Evolutionary conservation across 1,284 basidiomycete genomes (phyloP), one percentile per base, ranked within the genome.

Genomic region (Neolentinus lepideus): DNA sequence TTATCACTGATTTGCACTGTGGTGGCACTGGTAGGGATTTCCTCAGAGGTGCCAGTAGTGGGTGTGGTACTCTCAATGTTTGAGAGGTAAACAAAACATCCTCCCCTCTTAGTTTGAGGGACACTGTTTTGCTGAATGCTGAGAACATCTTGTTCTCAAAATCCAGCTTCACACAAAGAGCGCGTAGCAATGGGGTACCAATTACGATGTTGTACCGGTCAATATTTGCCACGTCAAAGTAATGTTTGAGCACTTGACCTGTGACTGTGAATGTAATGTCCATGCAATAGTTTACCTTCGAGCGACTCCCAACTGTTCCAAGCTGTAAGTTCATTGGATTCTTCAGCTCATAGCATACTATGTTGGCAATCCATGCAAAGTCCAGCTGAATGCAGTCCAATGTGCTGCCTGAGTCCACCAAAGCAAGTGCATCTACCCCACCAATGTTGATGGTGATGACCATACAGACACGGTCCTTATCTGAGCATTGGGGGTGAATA

Each of bases 241-340:
- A 59, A 36, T 57, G 38, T 3, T 50, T 36, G 12, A 12, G n/a
- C 25, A 10, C 11, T 2, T 54, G 52, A 1, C 51, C 22, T 3
- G 56, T 62, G 11, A 61, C 14, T 2, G 10, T 3, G 1, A 62
- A 24, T 1, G 38, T 2, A 3, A 26, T 47, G 1, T 48, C 51
- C 3, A 55, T 52, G 2, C 66, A 66, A 54, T 58, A 65, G 21
- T 57, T 61, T 24, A 67, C 66, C 22, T 55, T 58, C 0, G 65
- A 62, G 0, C 61, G 55, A 51, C 64, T 67, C 2, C 66, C 65
- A 2, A 58, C 53, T 19, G 61, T 63, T 2, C 64, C 65, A 0
- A 68, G 59, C 48, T 67, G 64, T 0, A 68, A 56, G 1, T 48
- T 38, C 0, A 63, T 57, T 26, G 58, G 11, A 63, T 55, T 24